Evolutionary conservation across 2,329 filamentous ascomycete genomes (phyloP), one percentile per base, ranked within the genome.

Genomic region (Aspergillus jensenii): DNA sequence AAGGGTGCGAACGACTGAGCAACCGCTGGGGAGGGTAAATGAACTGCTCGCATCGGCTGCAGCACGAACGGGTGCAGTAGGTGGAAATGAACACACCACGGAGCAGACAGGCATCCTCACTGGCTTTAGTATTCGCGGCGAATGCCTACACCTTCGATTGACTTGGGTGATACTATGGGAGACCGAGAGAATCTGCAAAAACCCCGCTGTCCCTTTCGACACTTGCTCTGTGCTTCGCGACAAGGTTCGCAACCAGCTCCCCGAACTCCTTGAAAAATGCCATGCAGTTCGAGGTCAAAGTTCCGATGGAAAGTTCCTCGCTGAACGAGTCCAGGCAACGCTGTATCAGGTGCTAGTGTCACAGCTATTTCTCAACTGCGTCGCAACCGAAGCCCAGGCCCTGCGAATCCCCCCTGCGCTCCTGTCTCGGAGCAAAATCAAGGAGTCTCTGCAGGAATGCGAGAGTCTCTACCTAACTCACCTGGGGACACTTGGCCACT

Each of bases 11-110:
- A 43, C 33, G 17, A 31, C 21, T 0, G 57, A 59, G 37, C 57
- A 59, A 19, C 57, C 57, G 1, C 46, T 59, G 17, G 52, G 52
- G 5, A 52, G 53, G 33, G 47, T 59, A 8, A 59, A 52, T 21
- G 35, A 40, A 7, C 44, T 59, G 12, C 52, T 59, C 37, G 57
- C 57, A 6, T 41, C 52, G 11, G 48, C 41, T 6, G 21, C 12
- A 4, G 43, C 48, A 14, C 53, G 57, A 7, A 8, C 14, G 11
- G 21, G 35, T 15, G n/a, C 12, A 6, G 12, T 19, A 27, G 25
- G 25, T 8, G 8, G 7, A 27, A 27, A 27, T 27, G 7, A 27
- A 8, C 25, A 27, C 7, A 9, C 7, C 7, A 43, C 21, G 23
- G 23, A 52, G 17, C 33, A 49, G 17, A 33, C 25, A 6, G n/a